A percentile compares a stretch with the other conserved stretches of the same genome.
Conservation (phyloP, 2,329 filamentous ascomycete species). For the Xylaria sp. region DNA sequence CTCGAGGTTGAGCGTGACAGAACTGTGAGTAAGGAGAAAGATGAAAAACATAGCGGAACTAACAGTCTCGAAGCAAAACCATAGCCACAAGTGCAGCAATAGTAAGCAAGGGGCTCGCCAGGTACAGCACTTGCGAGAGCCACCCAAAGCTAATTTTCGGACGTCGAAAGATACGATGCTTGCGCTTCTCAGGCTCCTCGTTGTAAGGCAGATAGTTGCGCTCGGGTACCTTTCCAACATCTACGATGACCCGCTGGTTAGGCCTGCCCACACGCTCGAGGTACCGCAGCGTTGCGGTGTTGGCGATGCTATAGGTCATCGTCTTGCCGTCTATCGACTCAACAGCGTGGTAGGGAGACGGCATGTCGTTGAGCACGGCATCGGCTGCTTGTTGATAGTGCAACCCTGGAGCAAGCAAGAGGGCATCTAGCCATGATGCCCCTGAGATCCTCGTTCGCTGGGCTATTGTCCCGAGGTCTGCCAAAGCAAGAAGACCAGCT, state of each 20-base stretch:
- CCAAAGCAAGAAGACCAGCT: constrained; percentile 53
- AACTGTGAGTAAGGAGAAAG: too few species aligned
- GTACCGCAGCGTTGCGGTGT: constrained; percentile 49
- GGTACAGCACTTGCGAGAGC: constrained; percentile 45
- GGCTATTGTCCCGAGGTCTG: constrained; percentile 52
- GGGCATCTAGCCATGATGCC: constrained; percentile 50
- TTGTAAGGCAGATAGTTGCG: constrained; percentile 24
- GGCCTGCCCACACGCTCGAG: constrained; percentile 51
- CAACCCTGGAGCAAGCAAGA: constrained; percentile 55
- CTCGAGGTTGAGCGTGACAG: too few species aligned
- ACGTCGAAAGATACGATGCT: constrained; percentile 30
- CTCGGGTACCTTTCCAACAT: constrained; percentile 52
- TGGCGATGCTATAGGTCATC: constrained; percentile 38
- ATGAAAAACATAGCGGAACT: constrained; percentile 19
- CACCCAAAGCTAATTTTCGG: constrained; percentile 38
- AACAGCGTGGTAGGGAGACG: constrained; percentile 37
- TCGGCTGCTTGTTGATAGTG: constrained; percentile 56
- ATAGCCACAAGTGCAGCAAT: constrained; percentile 40
- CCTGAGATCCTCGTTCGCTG: constrained; percentile 52
- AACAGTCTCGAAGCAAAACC: constrained; percentile 44
- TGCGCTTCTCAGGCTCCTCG: constrained; percentile 25
- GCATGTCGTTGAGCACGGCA: constrained; percentile 38
- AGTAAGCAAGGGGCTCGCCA: constrained; percentile 44
- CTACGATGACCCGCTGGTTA: constrained; percentile 51
- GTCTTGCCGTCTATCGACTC: constrained; percentile 32